Percentiles rank a stretch among this genome's conserved stretches.
phyloP scores from a whole-genome alignment of 441 rosid genomes.

The Adansonia grandidieri region DNA sequence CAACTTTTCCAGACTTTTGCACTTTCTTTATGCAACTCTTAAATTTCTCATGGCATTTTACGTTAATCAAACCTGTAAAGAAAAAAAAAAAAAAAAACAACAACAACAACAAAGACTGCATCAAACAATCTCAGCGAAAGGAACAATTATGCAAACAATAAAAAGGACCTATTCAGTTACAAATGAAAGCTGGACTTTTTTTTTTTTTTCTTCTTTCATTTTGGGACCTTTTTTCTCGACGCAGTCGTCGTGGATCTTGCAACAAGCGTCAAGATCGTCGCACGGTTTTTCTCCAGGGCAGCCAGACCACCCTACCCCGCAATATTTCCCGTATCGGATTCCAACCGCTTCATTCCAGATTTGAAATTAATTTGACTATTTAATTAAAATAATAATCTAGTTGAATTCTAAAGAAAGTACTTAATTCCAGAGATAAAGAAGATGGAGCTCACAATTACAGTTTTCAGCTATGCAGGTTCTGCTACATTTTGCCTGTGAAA shows the following conservation, averaged over 20 bases:
- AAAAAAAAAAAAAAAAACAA: not conserved
- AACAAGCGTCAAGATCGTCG: constrained; percentile 91
- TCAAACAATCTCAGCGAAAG: not conserved
- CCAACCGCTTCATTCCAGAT: constrained; percentile 54
- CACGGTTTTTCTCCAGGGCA: constrained; percentile 95
- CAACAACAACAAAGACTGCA: too few relatives aligned
- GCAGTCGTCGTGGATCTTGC: constrained; percentile 83
- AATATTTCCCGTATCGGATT: constrained; percentile 84
- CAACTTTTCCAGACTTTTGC: constrained; percentile 68
- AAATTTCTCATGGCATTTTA: constrained; percentile 87
- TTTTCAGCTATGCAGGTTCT: constrained; percentile 69
- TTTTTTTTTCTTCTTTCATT: not conserved
- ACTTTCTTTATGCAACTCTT: constrained; percentile 75
- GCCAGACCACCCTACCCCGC: constrained; percentile 88
- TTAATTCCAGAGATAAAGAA: not conserved
- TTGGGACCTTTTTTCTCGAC: constrained; percentile 68
- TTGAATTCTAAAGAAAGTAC: not conserved
- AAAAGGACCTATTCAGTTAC: not conserved
- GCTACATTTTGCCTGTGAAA: constrained; percentile 55
- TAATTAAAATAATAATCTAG: not conserved
- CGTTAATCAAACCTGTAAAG: constrained; percentile 48
- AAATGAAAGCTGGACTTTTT: not conserved
- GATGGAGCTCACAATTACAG: constrained; percentile 61
- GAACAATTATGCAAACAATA: not conserved
- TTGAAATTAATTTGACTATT: not conserved